Base-by-base conservation (phyloP, 2,329 filamentous ascomycete genomes). In the Ophidiomyces ophidiicola region DNA sequence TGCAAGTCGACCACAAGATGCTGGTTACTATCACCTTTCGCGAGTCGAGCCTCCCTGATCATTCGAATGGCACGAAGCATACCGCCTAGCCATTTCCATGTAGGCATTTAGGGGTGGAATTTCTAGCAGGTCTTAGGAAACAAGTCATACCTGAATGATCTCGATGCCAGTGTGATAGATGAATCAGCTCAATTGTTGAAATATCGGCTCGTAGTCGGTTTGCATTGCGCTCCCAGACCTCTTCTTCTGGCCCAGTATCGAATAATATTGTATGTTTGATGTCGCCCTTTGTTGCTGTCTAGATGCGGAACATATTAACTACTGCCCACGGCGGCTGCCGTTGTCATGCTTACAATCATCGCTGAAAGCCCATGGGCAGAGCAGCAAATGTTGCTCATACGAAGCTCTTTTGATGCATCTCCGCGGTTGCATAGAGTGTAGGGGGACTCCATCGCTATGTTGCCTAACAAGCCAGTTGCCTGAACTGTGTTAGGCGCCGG, bases 111-210 rank as follows among this genome's bases (percentile, higher is more conserved):
- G 12, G 17, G 12, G 12, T 3, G 21, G 28, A 36, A 20, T 21
- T 28, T n/a, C 17, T 30, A 29, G 11, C n/a, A 4, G 12, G 28
- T n/a, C 4, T 14, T 6, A 6, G 18, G 8, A 24, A 17, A n/a
- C 18, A 30, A 15, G n/a, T 14, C 5, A n/a, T 36, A 62, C 67
- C 68, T 18, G 68, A 71, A 46, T 74, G 68, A 45, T 74, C 68
- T 26, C 70, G 61, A 53, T 74, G 68, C 70, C 70, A 72, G 47
- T 71, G 66, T 4, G 67, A 69, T 17, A 73, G 53, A 33, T 70
- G 60, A 14, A 72, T 61, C 10, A 63, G 42, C 45, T 72, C 69
- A 17, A 74, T 55, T 0, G 51, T 46, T 1, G 59, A 52, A 3
- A 70, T 50, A 46, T 69, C 58, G 1, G 63, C 54, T 18, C 56